A percentile compares a stretch with the other conserved stretches of the same genome.
These are phyloP conservation scores for Xylaria flabelliformis DNA, from an alignment of 495 filamentous ascomycete species.

Conservation along the genomic window DNA sequence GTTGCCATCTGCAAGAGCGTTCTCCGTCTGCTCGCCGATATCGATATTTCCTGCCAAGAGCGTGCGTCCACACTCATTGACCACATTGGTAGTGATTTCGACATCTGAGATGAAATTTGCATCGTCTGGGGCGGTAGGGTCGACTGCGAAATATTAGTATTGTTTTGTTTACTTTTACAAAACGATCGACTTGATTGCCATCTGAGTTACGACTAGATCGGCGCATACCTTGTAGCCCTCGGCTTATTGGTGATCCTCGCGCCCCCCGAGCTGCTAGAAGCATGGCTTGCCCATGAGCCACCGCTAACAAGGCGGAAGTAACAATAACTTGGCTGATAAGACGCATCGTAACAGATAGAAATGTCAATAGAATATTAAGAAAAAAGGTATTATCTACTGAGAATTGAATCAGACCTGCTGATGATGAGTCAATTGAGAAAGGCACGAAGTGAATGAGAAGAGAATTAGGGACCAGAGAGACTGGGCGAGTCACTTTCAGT, in stretches of 20 bases:
- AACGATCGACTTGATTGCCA: constrained; percentile 10
- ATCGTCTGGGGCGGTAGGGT: constrained; percentile 47
- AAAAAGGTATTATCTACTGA: constrained; percentile 23
- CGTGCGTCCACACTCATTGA: constrained; percentile 57
- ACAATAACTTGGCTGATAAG: constrained; percentile 42
- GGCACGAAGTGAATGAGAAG: constrained; percentile 10
- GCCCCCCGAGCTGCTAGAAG: constrained; percentile 49
- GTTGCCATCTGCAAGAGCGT: constrained; percentile 47
- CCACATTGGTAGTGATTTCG: constrained; percentile 51
- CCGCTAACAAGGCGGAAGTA: constrained; percentile 41
- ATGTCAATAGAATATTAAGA: constrained; percentile 27
- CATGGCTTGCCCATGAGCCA: constrained; percentile 49
- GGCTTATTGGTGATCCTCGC: constrained; percentile 39
- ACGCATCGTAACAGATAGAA: constrained; percentile 29
- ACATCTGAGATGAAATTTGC: constrained; percentile 58
- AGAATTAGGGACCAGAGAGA: constrained; percentile 13
- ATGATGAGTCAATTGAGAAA: constrained; percentile 11
- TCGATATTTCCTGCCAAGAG: constrained; percentile 58
- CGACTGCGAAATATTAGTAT: constrained; percentile 38
- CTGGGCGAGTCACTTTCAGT: neutral
- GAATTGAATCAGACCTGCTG: constrained; percentile 37
- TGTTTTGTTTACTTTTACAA: neutral
- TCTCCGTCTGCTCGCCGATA: constrained; percentile 57
- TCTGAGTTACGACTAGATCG: neutral
- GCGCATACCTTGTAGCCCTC: constrained; percentile 45